A percentile compares a stretch with the other conserved stretches of the same genome.
phyloP scores from a whole-genome alignment of 768 basidiomycete species.

The Tylopilus vinaceipallidus region DNA sequence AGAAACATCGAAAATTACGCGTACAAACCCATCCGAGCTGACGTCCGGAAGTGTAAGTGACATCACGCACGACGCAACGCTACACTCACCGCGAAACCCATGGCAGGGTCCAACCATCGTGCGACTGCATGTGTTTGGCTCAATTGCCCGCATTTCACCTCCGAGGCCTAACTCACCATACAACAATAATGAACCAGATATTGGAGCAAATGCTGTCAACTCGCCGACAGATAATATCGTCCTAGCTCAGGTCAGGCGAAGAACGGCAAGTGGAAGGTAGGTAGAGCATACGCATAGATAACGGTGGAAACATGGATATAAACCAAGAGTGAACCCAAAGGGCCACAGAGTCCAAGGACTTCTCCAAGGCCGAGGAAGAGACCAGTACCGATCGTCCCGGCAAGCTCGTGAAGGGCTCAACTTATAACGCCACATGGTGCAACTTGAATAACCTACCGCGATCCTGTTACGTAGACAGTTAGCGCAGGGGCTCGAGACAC shows the following conservation, averaged over 20 bases:
- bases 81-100: constrained; percentile 29
- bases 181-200: constrained; percentile 29
- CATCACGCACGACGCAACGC: neutral
- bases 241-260: constrained; percentile 12
- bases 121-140: constrained; percentile 19
- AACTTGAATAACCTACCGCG: constrained; percentile 11
- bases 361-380: constrained; percentile 32
- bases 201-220: constrained; percentile 28
- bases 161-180: constrained; percentile 18
- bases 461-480: constrained; percentile 13
- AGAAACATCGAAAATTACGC: neutral
- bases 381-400: constrained; percentile 31
- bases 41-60: neutral
- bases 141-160: neutral
- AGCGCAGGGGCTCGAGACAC: neutral
- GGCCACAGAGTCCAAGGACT: constrained; percentile 27
- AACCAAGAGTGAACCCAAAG: constrained; percentile 30
- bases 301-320: constrained; percentile 29
- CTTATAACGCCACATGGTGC: neutral
- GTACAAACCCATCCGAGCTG: constrained; percentile 27
- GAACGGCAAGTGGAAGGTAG: neutral
- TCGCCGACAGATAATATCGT: constrained; percentile 31
- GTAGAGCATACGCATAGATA: constrained; percentile 25
- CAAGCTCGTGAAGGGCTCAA: constrained; percentile 19
- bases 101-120: constrained; percentile 33